Evolutionary conservation across 176 grass and related monocot species (phyloP).

Genomic region (Oryza glaberrima): DNA sequence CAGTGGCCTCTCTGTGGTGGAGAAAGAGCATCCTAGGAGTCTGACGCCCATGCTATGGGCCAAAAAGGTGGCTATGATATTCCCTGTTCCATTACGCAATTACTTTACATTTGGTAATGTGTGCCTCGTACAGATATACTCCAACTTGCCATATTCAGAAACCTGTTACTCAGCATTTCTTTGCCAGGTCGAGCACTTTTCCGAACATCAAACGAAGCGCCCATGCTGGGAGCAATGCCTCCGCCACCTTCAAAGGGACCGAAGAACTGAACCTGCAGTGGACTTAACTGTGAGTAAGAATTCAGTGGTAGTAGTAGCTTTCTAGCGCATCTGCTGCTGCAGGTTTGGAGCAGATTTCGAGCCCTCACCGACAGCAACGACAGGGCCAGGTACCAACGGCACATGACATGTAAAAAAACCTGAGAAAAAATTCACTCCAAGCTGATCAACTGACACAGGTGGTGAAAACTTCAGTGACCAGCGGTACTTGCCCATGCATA

Average conservation of each 20-base stretch:
- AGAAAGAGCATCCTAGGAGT: slow-evolving; percentile 67
- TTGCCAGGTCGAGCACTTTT: slow-evolving; percentile 75
- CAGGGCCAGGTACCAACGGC: slow-evolving; percentile 6
- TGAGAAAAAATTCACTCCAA: slow-evolving; percentile 27
- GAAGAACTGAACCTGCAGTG: slow-evolving; percentile 61
- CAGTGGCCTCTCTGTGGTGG: slow-evolving; percentile 71
- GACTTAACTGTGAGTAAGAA: slow-evolving; percentile 32
- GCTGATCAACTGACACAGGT: slow-evolving; percentile 16
- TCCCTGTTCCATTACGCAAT: slow-evolving; percentile 32
- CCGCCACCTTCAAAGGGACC: slow-evolving; percentile 67
- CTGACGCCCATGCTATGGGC: slow-evolving; percentile 83
- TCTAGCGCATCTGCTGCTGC: slow-evolving; percentile 26
- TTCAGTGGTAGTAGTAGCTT: slow-evolving; percentile 11
- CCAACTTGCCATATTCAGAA: slow-evolving; percentile 13
- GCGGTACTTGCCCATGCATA: not conserved
- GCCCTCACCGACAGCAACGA: slow-evolving; percentile 12
- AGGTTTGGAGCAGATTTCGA: slow-evolving; percentile 23
- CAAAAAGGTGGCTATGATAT: slow-evolving; percentile 63
- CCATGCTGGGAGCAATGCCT: slow-evolving; percentile 57
- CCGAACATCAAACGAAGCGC: slow-evolving; percentile 75
- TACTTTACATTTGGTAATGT: slow-evolving; percentile 13
- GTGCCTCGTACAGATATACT: not conserved
- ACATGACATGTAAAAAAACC: slow-evolving; percentile 28
- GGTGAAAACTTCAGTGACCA: slow-evolving; percentile 37
- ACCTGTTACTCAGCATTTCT: slow-evolving; percentile 16